phyloP scores from a whole-genome alignment of 352 stramenopile genomes.

The Phytophthora niederhauseri region DNA sequence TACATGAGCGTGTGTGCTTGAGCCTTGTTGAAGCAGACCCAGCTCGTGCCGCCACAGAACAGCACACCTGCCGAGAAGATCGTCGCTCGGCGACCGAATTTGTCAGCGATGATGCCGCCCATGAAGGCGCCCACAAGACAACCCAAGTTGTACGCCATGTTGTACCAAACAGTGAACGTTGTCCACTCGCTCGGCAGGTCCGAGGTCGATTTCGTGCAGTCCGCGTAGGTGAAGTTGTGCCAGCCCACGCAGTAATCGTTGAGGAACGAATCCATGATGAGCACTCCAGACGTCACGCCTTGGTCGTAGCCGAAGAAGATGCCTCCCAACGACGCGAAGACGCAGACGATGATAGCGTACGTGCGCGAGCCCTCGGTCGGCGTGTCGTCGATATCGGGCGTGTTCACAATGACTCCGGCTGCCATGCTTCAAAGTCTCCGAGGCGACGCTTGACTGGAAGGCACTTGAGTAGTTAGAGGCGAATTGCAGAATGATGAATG shows the following conservation, averaged over 20 bases:
- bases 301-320: slow-evolving; percentile 45
- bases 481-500: slow-evolving; percentile 32
- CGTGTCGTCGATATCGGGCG: slow-evolving; percentile 20
- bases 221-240: slow-evolving; percentile 35
- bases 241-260: slow-evolving; percentile 44
- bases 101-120: slow-evolving; percentile 38
- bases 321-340: slow-evolving; percentile 34
- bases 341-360: slow-evolving; percentile 43
- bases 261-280: slow-evolving; percentile 56
- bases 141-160: slow-evolving; percentile 43
- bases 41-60: slow-evolving; percentile 34
- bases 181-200: slow-evolving; percentile 38
- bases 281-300: slow-evolving; percentile 40
- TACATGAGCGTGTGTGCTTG: slow-evolving; percentile 31
- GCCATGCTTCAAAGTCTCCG: slow-evolving; percentile 17
- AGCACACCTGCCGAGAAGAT: slow-evolving; percentile 44
- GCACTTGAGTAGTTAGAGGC: slow-evolving; percentile 10
- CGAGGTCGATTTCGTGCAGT: slow-evolving; percentile 26
- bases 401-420: slow-evolving; percentile 19
- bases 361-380: slow-evolving; percentile 40
- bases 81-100: slow-evolving; percentile 35
- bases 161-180: slow-evolving; percentile 44
- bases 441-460: slow-evolving; percentile 6
- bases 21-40: slow-evolving; percentile 36
- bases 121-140: slow-evolving; percentile 41